Percentiles rank a stretch among this genome's conserved stretches.
Conservation (phyloP, 2,329 filamentous ascomycete species). For the Alternaria conjuncta region DNA sequence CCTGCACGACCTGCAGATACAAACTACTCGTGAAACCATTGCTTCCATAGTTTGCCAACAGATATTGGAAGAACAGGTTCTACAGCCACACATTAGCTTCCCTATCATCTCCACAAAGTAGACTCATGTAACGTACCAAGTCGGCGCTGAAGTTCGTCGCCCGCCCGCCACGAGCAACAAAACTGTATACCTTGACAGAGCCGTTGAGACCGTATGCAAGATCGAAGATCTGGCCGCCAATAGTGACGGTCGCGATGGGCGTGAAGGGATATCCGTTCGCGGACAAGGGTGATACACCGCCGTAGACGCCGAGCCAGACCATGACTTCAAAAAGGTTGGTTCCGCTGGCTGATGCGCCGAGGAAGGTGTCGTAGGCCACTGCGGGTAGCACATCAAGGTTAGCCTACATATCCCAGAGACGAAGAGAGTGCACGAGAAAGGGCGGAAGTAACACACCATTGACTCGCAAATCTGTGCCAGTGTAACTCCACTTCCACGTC, state of each 20-base stretch:
- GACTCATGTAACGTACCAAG: not conserved
- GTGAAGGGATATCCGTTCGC: not conserved
- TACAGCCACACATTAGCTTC: not conserved
- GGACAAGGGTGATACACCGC: not conserved
- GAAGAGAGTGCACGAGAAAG: not conserved
- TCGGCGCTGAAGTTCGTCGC: not conserved
- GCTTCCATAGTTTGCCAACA: not conserved
- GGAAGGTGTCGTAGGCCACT: not conserved
- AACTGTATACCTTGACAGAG: not conserved
- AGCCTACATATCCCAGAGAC: fast-evolving
- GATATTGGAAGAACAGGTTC: not conserved
- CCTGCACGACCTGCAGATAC: not conserved
- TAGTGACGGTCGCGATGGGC: not conserved
- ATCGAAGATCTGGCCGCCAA: not conserved
- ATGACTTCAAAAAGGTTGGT: not conserved
- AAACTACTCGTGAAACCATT: not conserved
- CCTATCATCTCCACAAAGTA: not conserved
- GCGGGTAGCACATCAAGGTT: not conserved
- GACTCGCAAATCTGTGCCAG: not conserved
- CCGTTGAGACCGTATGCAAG: not conserved
- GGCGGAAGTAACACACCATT: not conserved
- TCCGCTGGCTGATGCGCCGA: not conserved
- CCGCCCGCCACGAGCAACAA: not conserved
- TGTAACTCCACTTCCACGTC: not conserved
- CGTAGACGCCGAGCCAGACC: not conserved